These are phyloP conservation scores for Trebouxia sp. DNA, from an alignment of 139 green algal species.

Conservation along the genomic window DNA sequence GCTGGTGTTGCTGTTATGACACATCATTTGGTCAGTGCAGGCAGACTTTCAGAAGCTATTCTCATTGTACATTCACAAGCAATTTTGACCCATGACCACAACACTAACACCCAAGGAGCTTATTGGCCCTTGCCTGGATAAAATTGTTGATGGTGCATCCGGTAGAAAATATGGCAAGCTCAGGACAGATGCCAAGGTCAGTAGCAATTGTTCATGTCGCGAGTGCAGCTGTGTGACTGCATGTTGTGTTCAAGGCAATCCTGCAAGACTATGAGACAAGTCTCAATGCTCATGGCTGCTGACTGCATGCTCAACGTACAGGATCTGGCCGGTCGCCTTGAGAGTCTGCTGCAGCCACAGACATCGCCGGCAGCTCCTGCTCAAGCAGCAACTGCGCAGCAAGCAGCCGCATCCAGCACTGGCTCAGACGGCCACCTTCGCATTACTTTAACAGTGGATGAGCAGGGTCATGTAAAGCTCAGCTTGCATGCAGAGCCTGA, in stretches of 20 bases:
- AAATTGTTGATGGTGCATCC: slow-evolving; percentile 43
- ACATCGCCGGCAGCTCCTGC: background rate
- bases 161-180: slow-evolving; percentile 56
- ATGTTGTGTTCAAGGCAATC: too few species aligned
- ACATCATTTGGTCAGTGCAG: slow-evolving; percentile 26
- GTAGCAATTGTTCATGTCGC: too few species aligned
- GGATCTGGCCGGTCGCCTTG: slow-evolving; percentile 21
- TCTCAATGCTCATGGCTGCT: background rate
- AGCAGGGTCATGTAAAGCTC: background rate
- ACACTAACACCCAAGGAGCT: slow-evolving; percentile 33
- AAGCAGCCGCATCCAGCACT: background rate
- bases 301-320: background rate
- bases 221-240: background rate
- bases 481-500: slow-evolving; percentile 25
- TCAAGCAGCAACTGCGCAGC: background rate
- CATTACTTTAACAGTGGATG: background rate
- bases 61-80: background rate
- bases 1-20: background rate
- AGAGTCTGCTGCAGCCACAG: slow-evolving; percentile 1
- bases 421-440: background rate
- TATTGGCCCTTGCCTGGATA: slow-evolving; percentile 52
- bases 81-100: background rate
- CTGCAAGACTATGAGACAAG: background rate
- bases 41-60: slow-evolving; percentile 33
- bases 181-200: slow-evolving; percentile 49